Base-by-base conservation (phyloP, 441 rosid species). In the Viola pubescens region DNA sequence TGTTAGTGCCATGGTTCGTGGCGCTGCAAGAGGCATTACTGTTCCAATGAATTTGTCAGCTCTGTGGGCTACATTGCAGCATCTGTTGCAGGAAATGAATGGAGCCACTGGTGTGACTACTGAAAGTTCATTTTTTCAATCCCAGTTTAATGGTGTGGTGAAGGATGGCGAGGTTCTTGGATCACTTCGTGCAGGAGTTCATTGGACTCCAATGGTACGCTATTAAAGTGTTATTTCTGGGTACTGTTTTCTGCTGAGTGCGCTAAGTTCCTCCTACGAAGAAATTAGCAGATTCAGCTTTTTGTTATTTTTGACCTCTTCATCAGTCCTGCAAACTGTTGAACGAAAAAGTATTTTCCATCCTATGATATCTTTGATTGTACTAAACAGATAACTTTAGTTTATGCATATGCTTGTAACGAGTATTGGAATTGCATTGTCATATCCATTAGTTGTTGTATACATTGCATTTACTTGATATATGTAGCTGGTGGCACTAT, bases 191-290 rank as follows among this genome's bases (percentile, higher is more conserved):
- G 97, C 98, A 43, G 98, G 97, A 68, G 82, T 87, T 64, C 92
- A 89, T 67, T 92, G 97, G 98, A 92, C 94, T 50, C 97, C 98
- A 56, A 76, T 72, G 67, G 98, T 92, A 86, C 66, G 97, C 75
- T 26, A 26, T 26, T 26, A 26, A 26, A 26, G 34, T 37, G 51
- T 37, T 54, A 50, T 40, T 52, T 6, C 34, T 48, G 59, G 19
- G 4, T 40, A 16, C 16, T 48, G 3, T 8, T 26, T 9, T 57
- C 12, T 37, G 34, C 34, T 26, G 34, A 26, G 34, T 26, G 34
- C 34, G 34, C 34, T 26, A 26, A 26, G 34, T 1, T 26, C 34
- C 34, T 26, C 3, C 34, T 26, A 26, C 3, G 34, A 26, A 26
- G 34, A 26, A 26, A 26, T 26, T 26, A 26, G 34, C 34, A 1